A percentile compares a stretch with the other conserved stretches of the same genome.
Evolutionary conservation across 345 rosid species (phyloP).

Genomic region (Ceriops zippeliana): DNA sequence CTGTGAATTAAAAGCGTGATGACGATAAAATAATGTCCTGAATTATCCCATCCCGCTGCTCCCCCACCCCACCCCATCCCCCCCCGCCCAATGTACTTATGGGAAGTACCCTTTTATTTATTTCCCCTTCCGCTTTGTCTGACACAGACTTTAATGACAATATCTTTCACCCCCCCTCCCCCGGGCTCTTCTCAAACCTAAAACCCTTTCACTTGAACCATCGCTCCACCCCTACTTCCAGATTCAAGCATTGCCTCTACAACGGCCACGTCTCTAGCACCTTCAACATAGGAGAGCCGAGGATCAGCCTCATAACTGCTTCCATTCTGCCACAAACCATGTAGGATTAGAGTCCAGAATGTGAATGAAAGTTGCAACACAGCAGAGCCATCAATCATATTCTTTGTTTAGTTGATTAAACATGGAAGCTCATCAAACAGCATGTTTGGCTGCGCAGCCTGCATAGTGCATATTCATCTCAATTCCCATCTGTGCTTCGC

Average conservation of each 20-base stretch:
- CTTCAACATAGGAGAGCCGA: conserved; percentile 71
- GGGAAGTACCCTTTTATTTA: too few species aligned
- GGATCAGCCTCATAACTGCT: conserved; percentile 50
- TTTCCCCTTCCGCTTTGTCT: too few species aligned
- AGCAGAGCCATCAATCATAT: not conserved
- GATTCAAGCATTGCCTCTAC: conserved; percentile 96
- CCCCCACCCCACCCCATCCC: too few species aligned
- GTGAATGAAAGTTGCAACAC: not conserved
- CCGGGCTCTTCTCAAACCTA: conserved; percentile 18
- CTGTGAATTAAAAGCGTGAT: too few species aligned
- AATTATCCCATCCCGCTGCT: too few species aligned
- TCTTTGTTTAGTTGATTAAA: not conserved
- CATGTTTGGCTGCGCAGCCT: too few species aligned
- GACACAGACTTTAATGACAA: too few species aligned
- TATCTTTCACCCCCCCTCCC: too few species aligned
- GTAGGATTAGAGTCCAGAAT: not conserved
- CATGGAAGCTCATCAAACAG: not conserved
- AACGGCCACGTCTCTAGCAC: conserved; percentile 87
- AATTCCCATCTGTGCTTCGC: too few species aligned
- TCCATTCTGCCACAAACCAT: conserved; percentile 41
- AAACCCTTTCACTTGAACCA: conserved; percentile 53
- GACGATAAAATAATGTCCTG: too few species aligned
- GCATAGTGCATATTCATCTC: too few species aligned
- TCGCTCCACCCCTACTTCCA: conserved; percentile 57
- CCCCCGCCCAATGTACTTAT: too few species aligned